phyloP scores from a whole-genome alignment of 495 filamentous ascomycete species.

The Massariosphaeria phaeospora region DNA sequence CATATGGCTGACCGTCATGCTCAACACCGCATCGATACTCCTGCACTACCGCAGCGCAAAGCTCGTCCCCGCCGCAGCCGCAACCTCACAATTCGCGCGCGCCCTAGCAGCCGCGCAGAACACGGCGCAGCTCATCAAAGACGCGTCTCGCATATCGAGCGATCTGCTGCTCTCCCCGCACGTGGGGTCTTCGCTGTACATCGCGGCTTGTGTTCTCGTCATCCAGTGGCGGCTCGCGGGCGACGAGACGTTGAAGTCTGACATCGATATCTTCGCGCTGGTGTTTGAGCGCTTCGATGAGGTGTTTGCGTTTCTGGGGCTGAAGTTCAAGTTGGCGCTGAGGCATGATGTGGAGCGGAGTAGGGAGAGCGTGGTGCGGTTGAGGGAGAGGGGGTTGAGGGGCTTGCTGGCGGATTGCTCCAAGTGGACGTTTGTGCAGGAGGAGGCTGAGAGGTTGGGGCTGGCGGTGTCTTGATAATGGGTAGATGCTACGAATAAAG shows the following conservation, averaged over 20 bases:
- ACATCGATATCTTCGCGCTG: conserved; percentile 20
- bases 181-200: conserved; percentile 9
- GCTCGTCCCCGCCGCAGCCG: background rate
- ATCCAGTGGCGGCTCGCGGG: conserved; percentile 21
- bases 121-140: conserved; percentile 14
- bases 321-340: conserved; percentile 22
- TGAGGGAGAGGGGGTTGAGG: conserved; percentile 7
- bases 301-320: conserved; percentile 4
- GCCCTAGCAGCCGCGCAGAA: conserved; percentile 18
- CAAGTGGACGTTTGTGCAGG: conserved; percentile 10
- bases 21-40: conserved; percentile 21
- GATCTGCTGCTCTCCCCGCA: conserved; percentile 20
- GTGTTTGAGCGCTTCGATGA: conserved; percentile 26
- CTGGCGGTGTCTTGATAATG: background rate
- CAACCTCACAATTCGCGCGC: background rate
- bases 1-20: conserved; percentile 14
- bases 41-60: conserved; percentile 16
- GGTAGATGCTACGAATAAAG: background rate
- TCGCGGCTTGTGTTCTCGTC: conserved; percentile 13
- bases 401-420: conserved; percentile 24
- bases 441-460: background rate
- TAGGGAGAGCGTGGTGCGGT: background rate
- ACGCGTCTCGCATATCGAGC: conserved; percentile 15
- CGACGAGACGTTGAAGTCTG: conserved; percentile 8
- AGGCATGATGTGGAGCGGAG: conserved; percentile 4